Percentiles rank a stretch among this genome's conserved stretches.
phyloP scores from a whole-genome alignment of 2,329 filamentous ascomycete genomes.

The Corinectria fuckeliana region DNA sequence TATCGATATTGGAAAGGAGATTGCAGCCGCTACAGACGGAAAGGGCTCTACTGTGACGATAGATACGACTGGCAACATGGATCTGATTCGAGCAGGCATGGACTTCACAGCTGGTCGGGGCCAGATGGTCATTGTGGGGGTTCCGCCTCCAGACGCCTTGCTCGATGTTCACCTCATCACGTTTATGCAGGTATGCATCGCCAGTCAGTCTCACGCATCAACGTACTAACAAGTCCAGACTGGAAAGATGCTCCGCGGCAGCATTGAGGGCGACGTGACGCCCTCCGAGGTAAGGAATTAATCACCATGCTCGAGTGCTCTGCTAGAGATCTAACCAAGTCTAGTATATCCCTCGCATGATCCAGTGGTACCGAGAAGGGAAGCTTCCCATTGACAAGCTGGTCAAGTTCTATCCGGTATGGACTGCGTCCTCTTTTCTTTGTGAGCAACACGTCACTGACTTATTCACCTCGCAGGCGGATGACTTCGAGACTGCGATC shows the following conservation, averaged over 20 bases:
- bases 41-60: constrained; percentile 2
- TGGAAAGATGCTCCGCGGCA: constrained; percentile 2
- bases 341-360: constrained; percentile 9
- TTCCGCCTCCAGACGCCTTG: constrained; percentile 7
- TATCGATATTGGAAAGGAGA: not conserved
- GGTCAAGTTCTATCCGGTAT: constrained; percentile 10
- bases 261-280: constrained; percentile 6
- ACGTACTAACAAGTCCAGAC: not conserved
- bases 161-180: constrained; percentile 7
- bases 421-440: not conserved
- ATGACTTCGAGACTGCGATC: not conserved
- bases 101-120: constrained; percentile 2
- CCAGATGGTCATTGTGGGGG: constrained; percentile 18
- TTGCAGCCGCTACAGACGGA: not conserved
- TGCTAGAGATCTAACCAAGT: not conserved
- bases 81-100: not conserved
- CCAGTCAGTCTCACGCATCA: no score
- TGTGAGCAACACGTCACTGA: not conserved
- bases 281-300: not conserved
- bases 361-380: constrained; percentile 3
- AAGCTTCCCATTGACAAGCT: constrained; percentile 7
- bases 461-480: not conserved
- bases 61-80: constrained; percentile 2
- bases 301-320: not conserved
- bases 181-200: not conserved